A percentile compares a stretch with the other conserved stretches of the same genome.
These are phyloP conservation scores for Xylaria scruposa DNA, from an alignment of 495 filamentous ascomycete species.

Conservation along the genomic window DNA sequence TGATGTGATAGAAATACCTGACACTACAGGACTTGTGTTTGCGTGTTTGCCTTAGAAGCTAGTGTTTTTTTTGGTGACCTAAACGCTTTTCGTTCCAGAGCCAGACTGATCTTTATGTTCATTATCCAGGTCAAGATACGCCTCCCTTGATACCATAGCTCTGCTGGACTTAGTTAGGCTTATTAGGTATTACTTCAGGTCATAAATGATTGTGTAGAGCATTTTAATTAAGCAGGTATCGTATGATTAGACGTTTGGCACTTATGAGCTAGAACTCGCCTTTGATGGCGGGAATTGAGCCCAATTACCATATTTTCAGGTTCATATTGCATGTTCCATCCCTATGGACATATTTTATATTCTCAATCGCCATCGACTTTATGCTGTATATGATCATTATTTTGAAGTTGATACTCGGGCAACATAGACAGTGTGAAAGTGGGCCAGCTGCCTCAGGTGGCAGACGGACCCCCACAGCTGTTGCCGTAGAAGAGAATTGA, in stretches of 20 bases:
- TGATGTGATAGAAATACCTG: neutral
- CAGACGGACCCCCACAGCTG: neutral
- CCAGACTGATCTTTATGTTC: neutral
- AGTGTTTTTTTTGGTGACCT: neutral
- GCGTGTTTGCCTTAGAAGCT: neutral
- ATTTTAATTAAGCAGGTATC: neutral
- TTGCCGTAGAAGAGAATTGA: neutral
- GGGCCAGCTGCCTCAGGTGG: constrained; percentile 5
- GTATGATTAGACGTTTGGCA: neutral
- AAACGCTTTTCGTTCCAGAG: neutral
- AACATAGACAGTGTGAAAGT: neutral
- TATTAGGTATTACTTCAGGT: neutral
- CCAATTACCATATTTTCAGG: neutral
- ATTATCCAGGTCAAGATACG: neutral
- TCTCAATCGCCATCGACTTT: neutral
- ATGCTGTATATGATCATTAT: neutral
- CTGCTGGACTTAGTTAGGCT: neutral
- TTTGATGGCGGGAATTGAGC: neutral
- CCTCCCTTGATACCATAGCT: neutral
- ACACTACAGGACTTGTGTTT: neutral
- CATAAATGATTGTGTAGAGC: neutral
- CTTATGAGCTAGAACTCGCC: neutral
- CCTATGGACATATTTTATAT: neutral
- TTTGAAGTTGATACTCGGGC: neutral
- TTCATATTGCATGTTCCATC: neutral